A percentile compares a stretch with the other conserved stretches of the same genome.
phyloP scores from a whole-genome alignment of 2,329 filamentous ascomycete species.

The Coniochaeta pulveracea region DNA sequence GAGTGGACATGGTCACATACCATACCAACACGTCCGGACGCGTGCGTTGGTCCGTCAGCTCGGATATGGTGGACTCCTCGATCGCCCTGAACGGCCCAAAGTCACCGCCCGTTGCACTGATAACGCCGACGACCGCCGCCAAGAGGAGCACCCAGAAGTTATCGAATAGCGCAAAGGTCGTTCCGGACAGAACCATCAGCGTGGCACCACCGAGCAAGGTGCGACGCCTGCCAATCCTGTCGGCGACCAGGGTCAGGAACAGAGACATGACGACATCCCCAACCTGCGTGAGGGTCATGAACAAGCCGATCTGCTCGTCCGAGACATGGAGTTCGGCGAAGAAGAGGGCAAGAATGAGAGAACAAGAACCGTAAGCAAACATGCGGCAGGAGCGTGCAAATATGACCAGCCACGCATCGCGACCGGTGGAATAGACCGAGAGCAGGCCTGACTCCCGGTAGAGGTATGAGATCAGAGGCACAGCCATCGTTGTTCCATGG shows the following conservation, averaged over 20 bases:
- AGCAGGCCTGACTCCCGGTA: slow-evolving; percentile 36
- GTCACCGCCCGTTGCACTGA: slow-evolving; percentile 51
- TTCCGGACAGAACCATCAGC: slow-evolving; percentile 45
- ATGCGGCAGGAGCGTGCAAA: slow-evolving; percentile 39
- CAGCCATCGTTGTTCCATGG: background rate
- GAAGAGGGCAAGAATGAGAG: slow-evolving; percentile 50
- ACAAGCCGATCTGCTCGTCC: slow-evolving; percentile 48
- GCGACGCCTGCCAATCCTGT: slow-evolving; percentile 42
- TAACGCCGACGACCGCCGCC: slow-evolving; percentile 48
- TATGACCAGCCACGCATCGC: slow-evolving; percentile 43
- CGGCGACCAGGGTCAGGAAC: slow-evolving; percentile 45
- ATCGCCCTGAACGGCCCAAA: slow-evolving; percentile 58
- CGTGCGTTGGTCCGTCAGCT: slow-evolving; percentile 42
- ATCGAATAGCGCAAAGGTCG: slow-evolving; percentile 38
- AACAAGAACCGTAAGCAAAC: slow-evolving; percentile 51
- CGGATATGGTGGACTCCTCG: slow-evolving; percentile 52
- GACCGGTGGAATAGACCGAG: slow-evolving; percentile 32
- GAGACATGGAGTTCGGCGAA: slow-evolving; percentile 43
- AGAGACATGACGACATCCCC: slow-evolving; percentile 51
- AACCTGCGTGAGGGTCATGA: slow-evolving; percentile 51
- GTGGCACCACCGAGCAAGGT: slow-evolving; percentile 40
- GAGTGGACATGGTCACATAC: slow-evolving; percentile 48
- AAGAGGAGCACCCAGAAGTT: slow-evolving; percentile 48
- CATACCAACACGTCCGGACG: slow-evolving; percentile 54
- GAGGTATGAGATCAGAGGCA: slow-evolving; percentile 2